Base-by-base conservation (phyloP, 2,329 filamentous ascomycete species). In the Curvularia spicifera region DNA sequence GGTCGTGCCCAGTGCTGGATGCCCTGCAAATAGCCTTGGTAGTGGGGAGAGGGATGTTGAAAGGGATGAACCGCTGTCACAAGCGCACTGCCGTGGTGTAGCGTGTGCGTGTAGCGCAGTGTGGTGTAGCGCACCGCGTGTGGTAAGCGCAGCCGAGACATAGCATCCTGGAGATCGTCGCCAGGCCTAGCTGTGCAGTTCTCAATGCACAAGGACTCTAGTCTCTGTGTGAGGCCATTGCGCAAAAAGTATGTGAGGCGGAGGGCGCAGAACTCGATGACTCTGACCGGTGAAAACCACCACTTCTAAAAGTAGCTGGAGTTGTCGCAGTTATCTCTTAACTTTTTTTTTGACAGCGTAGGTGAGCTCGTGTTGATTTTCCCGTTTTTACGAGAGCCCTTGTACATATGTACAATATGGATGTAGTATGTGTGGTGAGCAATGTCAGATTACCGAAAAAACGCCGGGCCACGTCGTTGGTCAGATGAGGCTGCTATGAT, bases 71-170 rank as follows among this genome's bases (percentile, higher is more conserved):
- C 51, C 56, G 56, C 56, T 58, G 46, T 58, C 46, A 55, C 51
- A 55, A 55, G 51, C 56, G 56, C 51, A 55, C 26, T 37, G 33
- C 33, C 33, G 33, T 54, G 33, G 33, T 22, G 40, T 54, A 55
- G 56, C 48, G 56, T 31, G 29, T 31, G 28, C 28, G 28, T 9
- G 28, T 31, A 31, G 28, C 29, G 29, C 29, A 31, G 29, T 31
- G 33, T 54, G 33, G 33, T 22, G 40, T 54, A 55, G 56, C 48
- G 56, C 46, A 50, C 43, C 45, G 56, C 51, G 56, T 39, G 35
- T 55, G 56, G 51, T 58, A 58, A 58, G 51, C 56, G 56, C 56
- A 58, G 53, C 56, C 56, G 56, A 58, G 51, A 50, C 28, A 40
- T 39, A 40, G 31, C 46, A 50, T 55, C 45, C 45, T 55, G 46